Base-by-base conservation (phyloP, 768 basidiomycete genomes). In the Macrolepiota fuliginosa region DNA sequence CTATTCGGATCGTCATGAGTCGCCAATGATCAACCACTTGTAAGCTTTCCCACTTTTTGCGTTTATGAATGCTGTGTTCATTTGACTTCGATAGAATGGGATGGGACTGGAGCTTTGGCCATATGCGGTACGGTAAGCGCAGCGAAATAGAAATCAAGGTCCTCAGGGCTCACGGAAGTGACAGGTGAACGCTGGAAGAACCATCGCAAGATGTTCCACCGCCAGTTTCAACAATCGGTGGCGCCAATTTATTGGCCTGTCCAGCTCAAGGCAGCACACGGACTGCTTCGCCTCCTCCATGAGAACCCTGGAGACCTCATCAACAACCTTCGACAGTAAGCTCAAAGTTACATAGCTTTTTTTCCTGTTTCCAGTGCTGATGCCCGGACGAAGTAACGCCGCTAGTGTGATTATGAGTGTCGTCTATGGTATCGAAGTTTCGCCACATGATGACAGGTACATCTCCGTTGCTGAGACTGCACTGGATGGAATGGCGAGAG, bases 351-450 rank as follows among this genome's bases (percentile, higher is more conserved):
- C 62, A 22, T 36, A 9, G 62, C 19, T 10, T 19, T 5, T 10
- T 4, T 22, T 6, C 19, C 39, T 60, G 59, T 25, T 60, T 46
- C 4, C 17, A 56, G 17, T 4, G 25, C 15, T 45, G 35, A 61
- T 54, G 5, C 9, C 29, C 19, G 10, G 32, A 25, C n/a, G 11
- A 64, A 84, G 82, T 36, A 81, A 81, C 60, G 72, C 82, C 19
- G 83, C 80, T 4, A 79, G 81, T 50, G 75, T 79, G 3, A 83
- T 84, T 55, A 84, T 85, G 82, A 76, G 77, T 22, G 76, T 83
- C 3, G 77, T 77, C 6, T 85, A 84, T 57, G 83, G 82, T 3
- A 83, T 84, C 46, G 69, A 73, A 24, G 76, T 83, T 53, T 69
- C 75, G 9, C 72, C 77, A 9, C 68, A 74, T 22, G 72, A 75